These are phyloP conservation scores for Usnea hakonensis DNA, from an alignment of 495 filamentous ascomycete genomes.

Conservation along the genomic window DNA sequence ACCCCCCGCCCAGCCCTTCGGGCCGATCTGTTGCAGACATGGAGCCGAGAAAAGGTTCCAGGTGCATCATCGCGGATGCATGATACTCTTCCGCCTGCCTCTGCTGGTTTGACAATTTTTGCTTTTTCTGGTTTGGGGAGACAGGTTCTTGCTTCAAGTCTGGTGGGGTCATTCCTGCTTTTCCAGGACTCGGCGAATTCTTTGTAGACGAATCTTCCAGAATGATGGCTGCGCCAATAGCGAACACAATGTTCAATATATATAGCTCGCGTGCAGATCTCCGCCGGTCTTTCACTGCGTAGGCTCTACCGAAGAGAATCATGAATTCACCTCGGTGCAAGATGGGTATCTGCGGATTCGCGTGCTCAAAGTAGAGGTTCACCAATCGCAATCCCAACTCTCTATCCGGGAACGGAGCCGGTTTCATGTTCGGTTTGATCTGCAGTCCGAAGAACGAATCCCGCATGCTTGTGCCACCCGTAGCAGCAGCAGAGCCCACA, in stretches of 20 bases:
- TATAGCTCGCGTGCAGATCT: slow-evolving; percentile 80
- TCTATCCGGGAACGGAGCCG: slow-evolving; percentile 74
- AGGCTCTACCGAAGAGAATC: slow-evolving; percentile 72
- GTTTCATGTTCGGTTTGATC: slow-evolving; percentile 77
- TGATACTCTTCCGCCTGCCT: slow-evolving; percentile 93
- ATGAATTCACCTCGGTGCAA: slow-evolving; percentile 83
- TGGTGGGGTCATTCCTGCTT: slow-evolving; percentile 28
- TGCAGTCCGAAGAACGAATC: slow-evolving; percentile 94
- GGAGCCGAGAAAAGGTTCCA: slow-evolving; percentile 76
- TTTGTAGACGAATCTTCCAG: slow-evolving; percentile 53
- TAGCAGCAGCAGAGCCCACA: slow-evolving; percentile 36
- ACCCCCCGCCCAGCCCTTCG: slow-evolving; percentile 61
- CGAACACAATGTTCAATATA: slow-evolving; percentile 94
- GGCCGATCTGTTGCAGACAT: slow-evolving; percentile 47
- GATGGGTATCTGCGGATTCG: slow-evolving; percentile 91
- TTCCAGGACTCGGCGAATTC: slow-evolving; percentile 35
- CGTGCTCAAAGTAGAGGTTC: slow-evolving; percentile 85
- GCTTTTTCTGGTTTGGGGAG: slow-evolving; percentile 42
- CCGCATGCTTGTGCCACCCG: slow-evolving; percentile 65
- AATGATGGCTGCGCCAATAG: slow-evolving; percentile 89
- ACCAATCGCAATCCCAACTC: slow-evolving; percentile 64
- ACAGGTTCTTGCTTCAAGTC: slow-evolving; percentile 31
- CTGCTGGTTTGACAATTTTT: slow-evolving; percentile 52
- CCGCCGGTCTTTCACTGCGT: slow-evolving; percentile 56
- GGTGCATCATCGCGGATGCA: slow-evolving; percentile 82